Conservation (phyloP, 2,329 filamentous ascomycete species). For the Penicillium sp. region DNA sequence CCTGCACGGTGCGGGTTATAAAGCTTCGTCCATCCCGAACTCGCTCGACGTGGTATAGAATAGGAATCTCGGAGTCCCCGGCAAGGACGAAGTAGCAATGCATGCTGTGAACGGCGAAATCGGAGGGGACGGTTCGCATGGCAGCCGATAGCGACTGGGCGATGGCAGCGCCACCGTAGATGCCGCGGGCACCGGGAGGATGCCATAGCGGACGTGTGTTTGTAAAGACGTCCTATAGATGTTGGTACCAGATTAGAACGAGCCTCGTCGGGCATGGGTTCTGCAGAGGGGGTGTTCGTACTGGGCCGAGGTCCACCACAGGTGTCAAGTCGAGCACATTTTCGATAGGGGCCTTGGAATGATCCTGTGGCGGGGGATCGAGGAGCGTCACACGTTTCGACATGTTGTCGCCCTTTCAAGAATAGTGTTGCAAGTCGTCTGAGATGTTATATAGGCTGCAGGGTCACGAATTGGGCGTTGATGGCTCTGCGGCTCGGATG, state of each 20-base stretch:
- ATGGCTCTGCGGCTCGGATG: slow-evolving; percentile 3
- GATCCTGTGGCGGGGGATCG: slow-evolving; percentile 71
- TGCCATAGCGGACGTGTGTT: slow-evolving; percentile 93
- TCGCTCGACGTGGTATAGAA: slow-evolving; percentile 92
- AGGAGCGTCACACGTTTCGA: slow-evolving; percentile 62
- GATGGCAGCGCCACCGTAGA: slow-evolving; percentile 92
- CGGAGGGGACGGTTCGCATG: slow-evolving; percentile 76
- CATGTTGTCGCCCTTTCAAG: slow-evolving; percentile 22
- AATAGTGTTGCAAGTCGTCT: neutral
- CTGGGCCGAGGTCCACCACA: slow-evolving; percentile 61
- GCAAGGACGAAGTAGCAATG: slow-evolving; percentile 99
- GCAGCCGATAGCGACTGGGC: slow-evolving; percentile 88
- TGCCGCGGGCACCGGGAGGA: slow-evolving; percentile 84
- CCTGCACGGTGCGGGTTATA: slow-evolving; percentile 93
- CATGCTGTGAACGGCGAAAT: slow-evolving; percentile 91
- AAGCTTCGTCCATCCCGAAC: slow-evolving; percentile 89
- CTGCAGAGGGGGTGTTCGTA: slow-evolving; percentile 43
- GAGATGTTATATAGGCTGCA: neutral
- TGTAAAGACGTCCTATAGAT: slow-evolving; percentile 78
- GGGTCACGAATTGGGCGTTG: neutral
- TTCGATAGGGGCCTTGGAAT: slow-evolving; percentile 77
- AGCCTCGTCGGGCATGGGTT: neutral
- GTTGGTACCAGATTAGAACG: neutral
- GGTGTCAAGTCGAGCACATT: slow-evolving; percentile 85
- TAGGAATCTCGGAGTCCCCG: slow-evolving; percentile 78